Conservation (phyloP, 371 early-diverging fungal species). For the Haplosporangium sp. region DNA sequence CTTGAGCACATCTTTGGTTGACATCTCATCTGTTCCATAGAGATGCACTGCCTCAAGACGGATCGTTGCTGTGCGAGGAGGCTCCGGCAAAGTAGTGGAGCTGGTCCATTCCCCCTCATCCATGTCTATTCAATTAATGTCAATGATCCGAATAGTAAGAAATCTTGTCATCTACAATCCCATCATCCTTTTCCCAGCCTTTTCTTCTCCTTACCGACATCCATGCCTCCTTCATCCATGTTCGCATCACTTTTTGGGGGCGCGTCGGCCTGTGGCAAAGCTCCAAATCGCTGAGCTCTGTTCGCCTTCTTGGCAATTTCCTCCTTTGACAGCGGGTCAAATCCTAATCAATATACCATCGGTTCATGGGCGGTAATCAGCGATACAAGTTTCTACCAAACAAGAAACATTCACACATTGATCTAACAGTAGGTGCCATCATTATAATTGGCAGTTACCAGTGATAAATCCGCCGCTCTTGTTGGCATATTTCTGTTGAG, state of each 20-base stretch:
- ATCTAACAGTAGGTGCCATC: neutral
- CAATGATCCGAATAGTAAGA: neutral
- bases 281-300: constrained; percentile 45
- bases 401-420: neutral
- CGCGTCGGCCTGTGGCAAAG: constrained; percentile 5
- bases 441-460: constrained; percentile 15
- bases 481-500: constrained; percentile 34
- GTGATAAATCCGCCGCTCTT: constrained; percentile 46
- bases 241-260: constrained; percentile 6
- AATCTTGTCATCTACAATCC: neutral
- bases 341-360: constrained; percentile 14
- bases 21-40: constrained; percentile 66
- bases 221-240: constrained; percentile 45
- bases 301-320: constrained; percentile 45
- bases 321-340: constrained; percentile 44
- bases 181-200: too few relatives aligned
- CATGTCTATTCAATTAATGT: neutral
- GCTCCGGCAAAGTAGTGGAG: constrained; percentile 34
- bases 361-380: neutral
- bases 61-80: constrained; percentile 45
- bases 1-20: constrained; percentile 62
- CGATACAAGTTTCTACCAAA: too few relatives aligned
- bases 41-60: constrained; percentile 57
- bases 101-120: constrained; percentile 30
- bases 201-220: constrained; percentile 27